Conservation (phyloP, 2,329 filamentous ascomycete genomes). For the Exophiala sideris region DNA sequence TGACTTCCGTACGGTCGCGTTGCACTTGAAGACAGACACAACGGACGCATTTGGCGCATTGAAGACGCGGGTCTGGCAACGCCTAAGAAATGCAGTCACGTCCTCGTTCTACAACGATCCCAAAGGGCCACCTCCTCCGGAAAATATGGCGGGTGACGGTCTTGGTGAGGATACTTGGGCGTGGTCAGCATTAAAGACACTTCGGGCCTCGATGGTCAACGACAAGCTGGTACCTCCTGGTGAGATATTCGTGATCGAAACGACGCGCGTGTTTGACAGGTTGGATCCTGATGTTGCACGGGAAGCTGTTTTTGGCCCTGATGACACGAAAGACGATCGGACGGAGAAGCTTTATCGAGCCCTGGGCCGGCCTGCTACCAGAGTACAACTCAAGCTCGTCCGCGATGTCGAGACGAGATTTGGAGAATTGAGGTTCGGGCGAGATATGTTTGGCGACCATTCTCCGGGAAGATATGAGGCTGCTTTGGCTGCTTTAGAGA, state of each 20-base stretch:
- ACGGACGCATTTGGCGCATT: slow-evolving; percentile 65
- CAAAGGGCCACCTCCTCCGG: slow-evolving; percentile 38
- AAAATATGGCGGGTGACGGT: slow-evolving; percentile 45
- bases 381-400: slow-evolving; percentile 68
- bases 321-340: slow-evolving; percentile 36
- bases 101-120: slow-evolving; percentile 26
- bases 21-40: slow-evolving; percentile 71
- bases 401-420: slow-evolving; percentile 68
- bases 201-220: slow-evolving; percentile 66
- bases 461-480: slow-evolving; percentile 71
- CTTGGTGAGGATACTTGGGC: slow-evolving; percentile 67
- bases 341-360: slow-evolving; percentile 30
- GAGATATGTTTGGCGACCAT: slow-evolving; percentile 72
- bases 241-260: slow-evolving; percentile 71
- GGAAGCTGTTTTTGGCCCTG: slow-evolving; percentile 43
- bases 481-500: slow-evolving; percentile 59
- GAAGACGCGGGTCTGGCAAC: slow-evolving; percentile 62
- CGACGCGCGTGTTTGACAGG: slow-evolving; percentile 62
- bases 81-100: slow-evolving; percentile 54
- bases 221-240: slow-evolving; percentile 71
- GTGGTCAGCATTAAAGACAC: slow-evolving; percentile 61
- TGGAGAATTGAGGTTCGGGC: slow-evolving; percentile 66
- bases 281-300: slow-evolving; percentile 46
- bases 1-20: slow-evolving; percentile 68
- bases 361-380: slow-evolving; percentile 63